Conservation (phyloP, 805 yeast species). For the Candida sonorensis region DNA sequence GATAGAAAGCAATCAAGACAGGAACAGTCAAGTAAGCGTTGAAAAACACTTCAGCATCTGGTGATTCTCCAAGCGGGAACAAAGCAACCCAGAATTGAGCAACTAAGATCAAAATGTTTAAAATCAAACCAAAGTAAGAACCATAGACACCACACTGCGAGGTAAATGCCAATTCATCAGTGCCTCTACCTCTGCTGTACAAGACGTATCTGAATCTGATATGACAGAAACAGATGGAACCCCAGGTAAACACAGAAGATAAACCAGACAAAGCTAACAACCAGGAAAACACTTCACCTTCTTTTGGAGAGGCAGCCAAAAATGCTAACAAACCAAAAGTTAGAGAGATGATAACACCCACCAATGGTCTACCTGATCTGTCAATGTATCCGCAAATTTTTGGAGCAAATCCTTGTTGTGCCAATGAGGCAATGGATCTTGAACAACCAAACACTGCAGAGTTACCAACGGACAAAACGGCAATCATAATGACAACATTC, state of each 20-base stretch:
- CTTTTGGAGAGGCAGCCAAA: slow-evolving; percentile 45
- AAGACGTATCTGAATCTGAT: slow-evolving; percentile 67
- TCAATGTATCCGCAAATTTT: slow-evolving; percentile 15
- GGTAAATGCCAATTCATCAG: slow-evolving; percentile 59
- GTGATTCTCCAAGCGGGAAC: slow-evolving; percentile 52
- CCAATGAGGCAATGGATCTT: slow-evolving; percentile 1
- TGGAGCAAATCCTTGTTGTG: slow-evolving; percentile 1
- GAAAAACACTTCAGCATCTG: slow-evolving; percentile 57
- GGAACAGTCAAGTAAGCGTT: slow-evolving; percentile 59
- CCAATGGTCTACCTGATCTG: slow-evolving; percentile 50
- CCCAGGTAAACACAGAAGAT: slow-evolving; percentile 78
- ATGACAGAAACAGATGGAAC: slow-evolving; percentile 61
- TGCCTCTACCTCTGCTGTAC: slow-evolving; percentile 56
- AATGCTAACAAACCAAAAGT: slow-evolving; percentile 41
- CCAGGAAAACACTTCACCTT: slow-evolving; percentile 56
- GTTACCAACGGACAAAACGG: slow-evolving; percentile 24
- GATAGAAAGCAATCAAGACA: slow-evolving; percentile 46
- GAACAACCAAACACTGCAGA: background rate
- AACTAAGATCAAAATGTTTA: slow-evolving; percentile 54
- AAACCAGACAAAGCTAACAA: slow-evolving; percentile 68
- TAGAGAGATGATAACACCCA: slow-evolving; percentile 36
- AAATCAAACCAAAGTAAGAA: slow-evolving; percentile 50
- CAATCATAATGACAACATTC: slow-evolving; percentile 33
- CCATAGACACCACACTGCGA: slow-evolving; percentile 68
- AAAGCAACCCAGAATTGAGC: slow-evolving; percentile 83